Evolutionary conservation across 345 rosid species (phyloP), one percentile per base, ranked within the genome.

Genomic region (Clarkia xantiana): DNA sequence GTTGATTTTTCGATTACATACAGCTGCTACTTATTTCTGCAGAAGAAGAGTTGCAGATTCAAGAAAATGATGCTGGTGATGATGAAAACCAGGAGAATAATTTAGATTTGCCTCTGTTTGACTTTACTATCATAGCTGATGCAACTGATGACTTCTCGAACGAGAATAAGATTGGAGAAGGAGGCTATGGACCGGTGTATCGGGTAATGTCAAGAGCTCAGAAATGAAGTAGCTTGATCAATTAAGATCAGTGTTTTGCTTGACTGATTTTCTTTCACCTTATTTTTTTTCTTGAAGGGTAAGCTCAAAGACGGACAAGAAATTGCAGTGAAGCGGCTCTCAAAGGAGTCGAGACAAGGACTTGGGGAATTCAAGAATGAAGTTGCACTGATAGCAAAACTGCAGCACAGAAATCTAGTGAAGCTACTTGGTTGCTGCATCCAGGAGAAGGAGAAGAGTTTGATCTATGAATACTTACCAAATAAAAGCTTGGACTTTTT

Each of bases 381-480:
- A 47, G 34, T 46, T 9, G 15, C 45, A 15, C 41, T 58, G 12
- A 55, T 68, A 12, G 61, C 73, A 0, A 68, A 68, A 45, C 71
- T 72, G 58, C 71, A 72, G 51, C 74, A 72, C 47, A 44, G 68
- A 18, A 72, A 72, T 54, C 74, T 72, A 5, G 77, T 68, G 41
- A 69, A 59, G 64, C 64, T 72, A 47, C 45, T 72, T 2, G 74
- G 73, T 10, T 73, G 59, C 15, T 65, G 74, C 49, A 63, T 57
- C 52, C 61, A 71, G 44, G 44, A 55, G 52, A 47, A 57, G 54
- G 75, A 77, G 50, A 67, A 59, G 49, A 49, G 68, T 63, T 38
- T 74, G 22, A 53, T 74, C 16, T 71, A 69, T 13, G 83, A 77
- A 57, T 71, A 65, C 65, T 55, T 70, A 71, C 76, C 74, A 5